A percentile compares a stretch with the other conserved stretches of the same genome.
Evolutionary conservation across 2,329 filamentous ascomycete genomes (phyloP).

Genomic region (Colletotrichum sp.): DNA sequence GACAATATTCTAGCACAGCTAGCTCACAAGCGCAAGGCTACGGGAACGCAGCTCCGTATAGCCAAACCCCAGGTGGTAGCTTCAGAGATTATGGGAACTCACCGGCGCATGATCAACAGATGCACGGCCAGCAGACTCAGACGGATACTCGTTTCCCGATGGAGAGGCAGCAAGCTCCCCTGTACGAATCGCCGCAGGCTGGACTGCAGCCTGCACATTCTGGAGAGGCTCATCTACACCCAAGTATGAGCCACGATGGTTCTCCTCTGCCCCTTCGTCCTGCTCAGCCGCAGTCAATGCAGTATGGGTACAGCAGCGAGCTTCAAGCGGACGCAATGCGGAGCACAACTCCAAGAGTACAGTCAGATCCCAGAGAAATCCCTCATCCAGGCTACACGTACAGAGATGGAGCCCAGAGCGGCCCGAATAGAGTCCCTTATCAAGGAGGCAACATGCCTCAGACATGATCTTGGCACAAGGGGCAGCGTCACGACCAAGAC

Average conservation of each 20-base stretch:
- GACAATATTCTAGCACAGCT: neutral
- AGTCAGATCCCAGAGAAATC: neutral
- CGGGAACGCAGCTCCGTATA: neutral
- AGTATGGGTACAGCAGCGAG: neutral
- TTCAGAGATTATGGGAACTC: neutral
- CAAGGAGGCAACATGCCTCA: neutral
- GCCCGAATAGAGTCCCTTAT: neutral
- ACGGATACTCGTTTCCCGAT: neutral
- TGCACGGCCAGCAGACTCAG: neutral
- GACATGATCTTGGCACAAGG: neutral
- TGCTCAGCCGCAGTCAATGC: neutral
- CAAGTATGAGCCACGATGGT: neutral
- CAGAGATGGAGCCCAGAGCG: neutral
- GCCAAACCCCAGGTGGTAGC: rapidly evolving
- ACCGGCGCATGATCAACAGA: rapidly evolving
- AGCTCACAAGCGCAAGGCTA: rapidly evolving
- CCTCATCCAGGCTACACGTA: neutral
- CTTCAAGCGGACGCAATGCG: neutral
- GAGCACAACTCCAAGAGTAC: neutral
- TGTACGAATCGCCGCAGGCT: neutral
- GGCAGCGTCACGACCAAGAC: neutral
- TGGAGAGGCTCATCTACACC: neutral
- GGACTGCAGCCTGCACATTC: neutral
- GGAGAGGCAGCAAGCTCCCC: neutral
- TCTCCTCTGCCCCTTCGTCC: neutral